Evolutionary conservation across 768 basidiomycete species (phyloP), one percentile per base, ranked within the genome.

Genomic region (Mycena pura): DNA sequence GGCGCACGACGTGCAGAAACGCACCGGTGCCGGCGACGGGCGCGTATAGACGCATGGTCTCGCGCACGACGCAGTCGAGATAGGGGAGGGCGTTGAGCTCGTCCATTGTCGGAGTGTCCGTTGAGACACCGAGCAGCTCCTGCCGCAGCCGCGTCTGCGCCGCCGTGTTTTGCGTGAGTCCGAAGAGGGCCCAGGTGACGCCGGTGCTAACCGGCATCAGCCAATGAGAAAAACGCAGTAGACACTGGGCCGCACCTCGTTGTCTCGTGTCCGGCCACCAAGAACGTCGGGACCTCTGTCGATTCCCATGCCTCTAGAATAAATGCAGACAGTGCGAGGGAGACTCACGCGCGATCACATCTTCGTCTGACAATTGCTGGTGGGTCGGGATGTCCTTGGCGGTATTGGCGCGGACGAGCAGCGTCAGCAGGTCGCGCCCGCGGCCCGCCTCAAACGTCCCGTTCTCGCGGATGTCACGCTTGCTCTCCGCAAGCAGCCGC

Each of bases 391-490:
- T 64, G 67, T 91, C 86, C 0, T 80, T 82, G 0, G 85, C 83
- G 76, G 86, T 81, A 67, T 91, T 91, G 3, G 89, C 88, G 53
- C 79, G 79, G 41, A 90, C 75, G 7, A 91, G 75, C 13, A 89
- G 67, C 0, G 83, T 84, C 3, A 91, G 75, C 3, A 91, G 67
- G 71, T 90, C 88, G 3, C 55, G 47, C 29, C 29, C 45, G 9
- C 84, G 79, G 10, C 59, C 50, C 29, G 73, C 71, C n/a, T 71
- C 73, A 9, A 67, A 58, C 10, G 77, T 73, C 31, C 68, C 72
- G 6, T 70, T 69, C 24, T 73, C 68, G 8, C 60, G 67, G 29
- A 75, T 53, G 9, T 70, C 70, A 14, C 70, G 69, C 68, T 87
- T 87, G 65, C 85, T 88, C 13, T 83, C 77, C 5, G 60, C 57